Evolutionary conservation across 1,284 basidiomycete species (phyloP).

Genomic region (Quambalaria eucalypti): DNA sequence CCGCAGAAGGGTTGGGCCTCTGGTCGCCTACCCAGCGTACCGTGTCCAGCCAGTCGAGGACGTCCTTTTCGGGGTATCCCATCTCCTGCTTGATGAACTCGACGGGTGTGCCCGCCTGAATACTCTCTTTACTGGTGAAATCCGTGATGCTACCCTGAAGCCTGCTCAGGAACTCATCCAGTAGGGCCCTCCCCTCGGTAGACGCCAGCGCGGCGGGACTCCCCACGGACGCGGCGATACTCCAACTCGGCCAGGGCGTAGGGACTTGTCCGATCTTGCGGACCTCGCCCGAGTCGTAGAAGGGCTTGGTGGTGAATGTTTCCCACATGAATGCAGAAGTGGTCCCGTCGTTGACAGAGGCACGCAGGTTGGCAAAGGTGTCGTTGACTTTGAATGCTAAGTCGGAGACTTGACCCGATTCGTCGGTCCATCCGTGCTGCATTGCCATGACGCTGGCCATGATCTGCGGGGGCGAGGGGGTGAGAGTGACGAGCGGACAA

Average conservation of each 20-base stretch:
- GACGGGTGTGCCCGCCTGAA: conserved; percentile 7
- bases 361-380: conserved; percentile 59
- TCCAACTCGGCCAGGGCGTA: conserved; percentile 95
- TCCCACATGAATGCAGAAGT: conserved; percentile 17
- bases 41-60: conserved; percentile 53
- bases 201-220: not conserved
- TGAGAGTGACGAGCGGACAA: too few relatives aligned
- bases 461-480: too few relatives aligned
- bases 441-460: conserved; percentile 92
- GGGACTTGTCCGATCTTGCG: conserved; percentile 71
- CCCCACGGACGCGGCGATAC: conserved; percentile 30
- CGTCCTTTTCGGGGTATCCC: conserved; percentile 61
- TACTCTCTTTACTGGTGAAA: conserved; percentile 25
- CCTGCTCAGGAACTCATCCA: conserved; percentile 19
- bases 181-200: not conserved
- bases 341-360: conserved; percentile 63
- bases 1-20: conserved; percentile 10
- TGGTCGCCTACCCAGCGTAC: conserved; percentile 37
- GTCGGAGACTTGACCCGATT: not conserved
- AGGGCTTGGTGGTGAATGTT: conserved; percentile 88
- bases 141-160: conserved; percentile 19
- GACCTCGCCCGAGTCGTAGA: conserved; percentile 68
- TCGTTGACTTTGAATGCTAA: conserved; percentile 30
- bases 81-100: conserved; percentile 22
- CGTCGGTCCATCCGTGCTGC: conserved; percentile 50